Evolutionary conservation across 306 rosid species (phyloP), one percentile per base, ranked within the genome.

Genomic region (Calophaca sinica): DNA sequence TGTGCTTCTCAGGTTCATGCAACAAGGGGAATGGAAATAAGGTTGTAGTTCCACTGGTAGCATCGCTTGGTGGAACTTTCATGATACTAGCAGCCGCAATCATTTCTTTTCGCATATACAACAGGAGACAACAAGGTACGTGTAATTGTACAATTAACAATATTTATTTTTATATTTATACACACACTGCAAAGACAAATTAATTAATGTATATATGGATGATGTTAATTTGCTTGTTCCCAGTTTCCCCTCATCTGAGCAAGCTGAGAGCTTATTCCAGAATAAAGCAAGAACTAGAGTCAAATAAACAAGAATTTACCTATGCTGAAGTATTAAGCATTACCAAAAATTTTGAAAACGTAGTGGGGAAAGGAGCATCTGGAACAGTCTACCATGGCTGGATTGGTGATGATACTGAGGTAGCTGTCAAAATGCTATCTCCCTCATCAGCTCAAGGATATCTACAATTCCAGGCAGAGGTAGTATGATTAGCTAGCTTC

Each of bases 381-480:
- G 89, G 83, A 78, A 78, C 48, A 51, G 91, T 87, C 6, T 85
- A 87, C 75, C 70, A 80, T 39, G 91, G 91, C 33, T 41, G 14
- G 42, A 9, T 83, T 10, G 79, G 28, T 28, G 60, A 52, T 20
- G 45, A 81, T 50, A 76, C 51, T 51, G 83, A 87, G 74, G 87
- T 85, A 12, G 89, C 91, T 59, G 91, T 87, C 44, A 87, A 85
- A 66, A 75, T 85, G 72, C 77, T 87, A 39, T 77, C 89, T 78
- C 72, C 85, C 39, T 80, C 87, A 54, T 82, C 89, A 61, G 68
- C 62, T 52, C 83, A 80, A 82, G 91, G 82, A 29, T 83, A 80
- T 71, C 69, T 66, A 9, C 87, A 87, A 78, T 87, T 87, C 72
- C 81, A 80, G 36, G 86, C 89, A 44, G 87, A 87, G 89, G 91